Conservation (phyloP, 352 stramenopile species). For the Stephanocyclus meneghinianus region DNA sequence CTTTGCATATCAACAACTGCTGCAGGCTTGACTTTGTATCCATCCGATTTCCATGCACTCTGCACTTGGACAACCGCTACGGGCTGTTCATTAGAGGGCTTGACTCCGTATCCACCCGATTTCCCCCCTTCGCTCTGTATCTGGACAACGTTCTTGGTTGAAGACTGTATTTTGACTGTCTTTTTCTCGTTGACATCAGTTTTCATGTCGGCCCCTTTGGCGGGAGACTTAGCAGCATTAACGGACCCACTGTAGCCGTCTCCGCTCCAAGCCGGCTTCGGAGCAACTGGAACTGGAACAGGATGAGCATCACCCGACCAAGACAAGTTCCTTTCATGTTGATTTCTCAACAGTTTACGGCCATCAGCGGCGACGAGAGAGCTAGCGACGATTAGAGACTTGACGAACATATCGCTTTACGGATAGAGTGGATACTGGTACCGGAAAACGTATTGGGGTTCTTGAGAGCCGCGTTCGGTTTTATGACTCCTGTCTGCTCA, state of each 20-base stretch:
- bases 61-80: no score
- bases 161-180: neutral
- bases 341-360: slow-evolving; percentile 3
- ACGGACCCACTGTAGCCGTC: neutral
- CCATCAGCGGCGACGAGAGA: neutral
- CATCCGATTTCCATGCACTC: no score
- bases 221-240: neutral
- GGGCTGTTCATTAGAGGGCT: no score
- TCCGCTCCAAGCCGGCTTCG: neutral
- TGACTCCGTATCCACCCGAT: neutral
- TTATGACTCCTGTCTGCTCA: neutral
- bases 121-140: no score
- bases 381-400: slow-evolving; percentile 5
- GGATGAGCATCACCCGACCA: slow-evolving; percentile 2
- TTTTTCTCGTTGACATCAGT: slow-evolving; percentile 1
- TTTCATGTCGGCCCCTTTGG: neutral
- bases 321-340: neutral
- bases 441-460: no score
- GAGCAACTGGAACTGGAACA: slow-evolving; percentile 4
- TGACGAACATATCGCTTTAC: slow-evolving; percentile 1
- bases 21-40: no score
- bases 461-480: no score
- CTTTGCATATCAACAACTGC: no score
- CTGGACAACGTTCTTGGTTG: neutral
- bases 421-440: no score